phyloP scores from a whole-genome alignment of 306 rosid genomes.

The Canavalia gladiata region DNA sequence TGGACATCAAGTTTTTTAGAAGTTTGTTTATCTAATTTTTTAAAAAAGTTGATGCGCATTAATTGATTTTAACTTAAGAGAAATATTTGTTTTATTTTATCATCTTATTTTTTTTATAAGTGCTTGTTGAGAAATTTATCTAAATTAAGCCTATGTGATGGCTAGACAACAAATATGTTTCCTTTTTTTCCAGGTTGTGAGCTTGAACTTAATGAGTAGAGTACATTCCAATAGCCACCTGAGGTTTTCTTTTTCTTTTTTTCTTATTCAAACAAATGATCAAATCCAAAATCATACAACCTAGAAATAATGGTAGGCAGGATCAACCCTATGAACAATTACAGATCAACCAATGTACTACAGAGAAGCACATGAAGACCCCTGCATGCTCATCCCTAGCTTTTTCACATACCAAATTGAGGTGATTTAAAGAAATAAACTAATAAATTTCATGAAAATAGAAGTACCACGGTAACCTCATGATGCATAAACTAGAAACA shows the following conservation, averaged over 20 bases:
- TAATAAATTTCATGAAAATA: background rate
- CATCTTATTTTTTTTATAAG: too few relatives aligned
- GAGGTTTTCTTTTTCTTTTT: background rate
- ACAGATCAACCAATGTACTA: background rate
- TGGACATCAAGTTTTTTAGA: too few relatives aligned
- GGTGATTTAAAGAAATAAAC: background rate
- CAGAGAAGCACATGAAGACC: background rate
- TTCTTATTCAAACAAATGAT: background rate
- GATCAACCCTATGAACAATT: background rate
- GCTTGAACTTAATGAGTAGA: background rate
- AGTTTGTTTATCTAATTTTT: too few relatives aligned
- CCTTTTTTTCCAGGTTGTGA: too few relatives aligned
- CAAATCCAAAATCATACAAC: background rate
- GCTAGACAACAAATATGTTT: too few relatives aligned
- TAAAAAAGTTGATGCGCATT: too few relatives aligned
- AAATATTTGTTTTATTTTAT: too few relatives aligned
- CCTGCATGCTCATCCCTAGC: background rate
- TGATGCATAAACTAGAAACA: background rate
- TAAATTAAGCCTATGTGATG: too few relatives aligned
- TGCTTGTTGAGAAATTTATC: too few relatives aligned
- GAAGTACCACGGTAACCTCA: background rate
- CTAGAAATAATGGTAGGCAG: background rate
- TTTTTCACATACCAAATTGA: background rate
- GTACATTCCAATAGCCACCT: background rate
- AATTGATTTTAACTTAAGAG: too few relatives aligned